Percentiles rank a stretch among this genome's conserved stretches.
Conservation (phyloP, 441 rosid genomes). For the Geranium incanum region DNA sequence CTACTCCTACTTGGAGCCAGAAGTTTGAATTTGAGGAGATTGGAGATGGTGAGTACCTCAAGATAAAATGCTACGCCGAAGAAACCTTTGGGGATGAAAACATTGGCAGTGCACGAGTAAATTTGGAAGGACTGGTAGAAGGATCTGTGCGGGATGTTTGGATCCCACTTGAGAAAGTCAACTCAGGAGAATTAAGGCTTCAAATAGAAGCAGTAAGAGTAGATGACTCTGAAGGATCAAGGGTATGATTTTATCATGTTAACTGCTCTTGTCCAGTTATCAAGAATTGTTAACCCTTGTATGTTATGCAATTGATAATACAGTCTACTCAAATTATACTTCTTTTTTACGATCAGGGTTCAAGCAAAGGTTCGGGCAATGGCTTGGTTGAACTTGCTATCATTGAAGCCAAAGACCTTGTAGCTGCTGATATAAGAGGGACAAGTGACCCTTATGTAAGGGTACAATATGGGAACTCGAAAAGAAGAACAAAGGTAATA, state of each 20-base stretch:
- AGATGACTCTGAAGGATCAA: slow-evolving; percentile 52
- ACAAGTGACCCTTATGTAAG: slow-evolving; percentile 96
- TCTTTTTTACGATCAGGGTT: slow-evolving; percentile 31
- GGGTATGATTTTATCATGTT: slow-evolving; percentile 32
- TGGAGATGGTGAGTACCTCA: slow-evolving; percentile 66
- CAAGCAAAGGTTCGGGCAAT: slow-evolving; percentile 32
- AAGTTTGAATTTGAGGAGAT: slow-evolving; percentile 83
- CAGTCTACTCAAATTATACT: too few species aligned
- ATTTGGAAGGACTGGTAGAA: slow-evolving; percentile 70
- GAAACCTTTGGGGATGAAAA: slow-evolving; percentile 72
- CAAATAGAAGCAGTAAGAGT: slow-evolving; percentile 59
- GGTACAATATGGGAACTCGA: slow-evolving; percentile 77
- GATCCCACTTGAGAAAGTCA: slow-evolving; percentile 88
- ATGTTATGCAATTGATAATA: too few species aligned
- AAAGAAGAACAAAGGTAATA: slow-evolving; percentile 76
- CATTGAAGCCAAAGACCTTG: slow-evolving; percentile 75
- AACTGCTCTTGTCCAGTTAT: not conserved
- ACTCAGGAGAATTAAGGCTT: slow-evolving; percentile 79
- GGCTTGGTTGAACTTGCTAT: slow-evolving; percentile 87
- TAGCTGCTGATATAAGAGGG: slow-evolving; percentile 92
- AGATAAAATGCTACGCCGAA: slow-evolving; percentile 66
- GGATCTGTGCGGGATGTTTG: slow-evolving; percentile 68
- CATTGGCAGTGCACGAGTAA: slow-evolving; percentile 76
- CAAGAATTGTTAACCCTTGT: too few species aligned
- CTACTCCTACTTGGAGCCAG: slow-evolving; percentile 57